phyloP scores from a whole-genome alignment of 2,329 filamentous ascomycete genomes.

The Fusarium miscanthi region DNA sequence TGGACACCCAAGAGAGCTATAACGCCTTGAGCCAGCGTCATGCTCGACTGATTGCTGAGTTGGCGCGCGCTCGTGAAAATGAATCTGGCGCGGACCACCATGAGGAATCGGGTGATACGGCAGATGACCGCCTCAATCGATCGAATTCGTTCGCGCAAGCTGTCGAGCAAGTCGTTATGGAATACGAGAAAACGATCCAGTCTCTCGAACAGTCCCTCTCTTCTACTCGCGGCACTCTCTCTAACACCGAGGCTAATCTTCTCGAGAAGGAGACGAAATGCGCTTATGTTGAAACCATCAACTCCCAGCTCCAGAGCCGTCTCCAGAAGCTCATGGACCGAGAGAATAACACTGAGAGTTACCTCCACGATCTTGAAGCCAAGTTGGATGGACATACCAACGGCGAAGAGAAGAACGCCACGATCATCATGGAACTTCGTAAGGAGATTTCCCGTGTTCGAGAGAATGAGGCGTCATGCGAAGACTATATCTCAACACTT shows the following conservation, averaged over 20 bases:
- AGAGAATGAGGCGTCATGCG: constrained; percentile 89
- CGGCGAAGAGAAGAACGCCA: constrained; percentile 91
- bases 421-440: constrained; percentile 85
- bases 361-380: constrained; percentile 89
- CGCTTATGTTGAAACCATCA: constrained; percentile 92
- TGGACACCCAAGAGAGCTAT: constrained; percentile 96
- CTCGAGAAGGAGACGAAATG: constrained; percentile 95
- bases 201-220: constrained; percentile 90
- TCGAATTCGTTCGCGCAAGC: constrained; percentile 97
- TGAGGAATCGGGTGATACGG: constrained; percentile 75
- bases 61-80: constrained; percentile 84
- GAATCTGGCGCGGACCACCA: constrained; percentile 69
- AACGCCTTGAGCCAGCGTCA: constrained; percentile 90
- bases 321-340: constrained; percentile 94
- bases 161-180: constrained; percentile 93
- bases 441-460: constrained; percentile 90
- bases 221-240: constrained; percentile 84
- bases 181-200: constrained; percentile 99
- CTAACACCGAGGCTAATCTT: constrained; percentile 84
- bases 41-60: constrained; percentile 93
- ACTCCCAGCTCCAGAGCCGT: constrained; percentile 86
- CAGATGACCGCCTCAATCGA: constrained; percentile 88
- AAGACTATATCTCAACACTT: constrained; percentile 97
- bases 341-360: constrained; percentile 90
- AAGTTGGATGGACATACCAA: constrained; percentile 91